Conservation (phyloP, 2,329 filamentous ascomycete genomes). For the Penicillium paneum region DNA sequence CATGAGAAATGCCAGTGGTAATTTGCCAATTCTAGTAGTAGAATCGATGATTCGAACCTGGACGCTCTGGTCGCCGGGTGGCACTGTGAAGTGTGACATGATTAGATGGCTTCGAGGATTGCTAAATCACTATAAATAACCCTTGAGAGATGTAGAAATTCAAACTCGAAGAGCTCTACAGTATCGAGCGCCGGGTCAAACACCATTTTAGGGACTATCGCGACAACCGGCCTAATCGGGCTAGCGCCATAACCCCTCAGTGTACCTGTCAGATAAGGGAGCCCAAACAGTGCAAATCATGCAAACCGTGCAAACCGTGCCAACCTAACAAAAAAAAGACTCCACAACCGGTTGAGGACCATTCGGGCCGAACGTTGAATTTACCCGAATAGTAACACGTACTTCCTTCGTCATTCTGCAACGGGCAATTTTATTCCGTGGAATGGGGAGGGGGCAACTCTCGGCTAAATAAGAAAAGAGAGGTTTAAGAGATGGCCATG, state of each 20-base stretch:
- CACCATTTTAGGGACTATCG: too few species aligned
- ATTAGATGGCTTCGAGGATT: too few species aligned
- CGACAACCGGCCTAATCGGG: too few species aligned
- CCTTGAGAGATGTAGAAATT: background rate
- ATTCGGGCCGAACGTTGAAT: conserved; percentile 3
- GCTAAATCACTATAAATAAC: background rate
- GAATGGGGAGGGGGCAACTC: conserved; percentile 12
- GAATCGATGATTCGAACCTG: conserved; percentile 15
- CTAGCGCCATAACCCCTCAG: too few species aligned
- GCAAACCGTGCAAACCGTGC: too few species aligned
- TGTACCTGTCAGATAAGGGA: too few species aligned
- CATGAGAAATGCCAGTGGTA: conserved; percentile 7
- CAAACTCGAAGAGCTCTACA: background rate
- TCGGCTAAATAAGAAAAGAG: conserved; percentile 16
- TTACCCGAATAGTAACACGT: conserved; percentile 1
- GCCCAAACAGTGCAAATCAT: too few species aligned
- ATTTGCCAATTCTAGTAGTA: conserved; percentile 1
- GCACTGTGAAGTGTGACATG: conserved; percentile 3
- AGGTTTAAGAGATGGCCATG: conserved; percentile 8
- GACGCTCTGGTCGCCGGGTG: conserved; percentile 1
- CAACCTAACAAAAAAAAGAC: too few species aligned
- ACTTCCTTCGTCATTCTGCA: conserved; percentile 14
- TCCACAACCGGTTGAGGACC: background rate
- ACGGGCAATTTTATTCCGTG: conserved; percentile 28
- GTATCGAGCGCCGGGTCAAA: too few species aligned